Evolutionary conservation across 108 stramenopile species (phyloP).

Genomic region (Pseudonitzschia delicatissima): DNA sequence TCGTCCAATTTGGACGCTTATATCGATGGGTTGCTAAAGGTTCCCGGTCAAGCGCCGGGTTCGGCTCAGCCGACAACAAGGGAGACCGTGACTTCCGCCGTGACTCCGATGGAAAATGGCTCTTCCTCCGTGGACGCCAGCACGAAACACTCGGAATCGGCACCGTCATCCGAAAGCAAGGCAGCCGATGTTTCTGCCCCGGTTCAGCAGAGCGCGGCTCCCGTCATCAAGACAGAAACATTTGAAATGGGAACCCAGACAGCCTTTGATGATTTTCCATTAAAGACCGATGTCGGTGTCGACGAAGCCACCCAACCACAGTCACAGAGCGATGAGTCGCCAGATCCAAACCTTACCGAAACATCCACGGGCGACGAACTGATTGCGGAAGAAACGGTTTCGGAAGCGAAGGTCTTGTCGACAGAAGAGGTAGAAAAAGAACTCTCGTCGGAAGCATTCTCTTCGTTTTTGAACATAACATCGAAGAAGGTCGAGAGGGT

Average conservation of each 20-base stretch:
- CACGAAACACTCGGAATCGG: conserved; percentile 2
- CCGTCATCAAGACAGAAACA: conserved; percentile 45
- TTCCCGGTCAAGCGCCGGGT: conserved; percentile 19
- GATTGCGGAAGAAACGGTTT: conserved; percentile 10
- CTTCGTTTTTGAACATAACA: conserved; percentile 68
- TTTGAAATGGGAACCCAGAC: conserved; percentile 83
- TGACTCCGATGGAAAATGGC: background rate
- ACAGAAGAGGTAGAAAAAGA: conserved; percentile 60
- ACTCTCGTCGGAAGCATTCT: conserved; percentile 56
- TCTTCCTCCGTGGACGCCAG: background rate
- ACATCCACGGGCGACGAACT: conserved; percentile 2
- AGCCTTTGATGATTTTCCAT: conserved; percentile 71
- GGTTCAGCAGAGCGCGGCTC: background rate
- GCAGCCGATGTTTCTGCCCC: conserved; percentile 18
- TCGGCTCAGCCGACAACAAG: background rate
- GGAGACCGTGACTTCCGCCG: conserved; percentile 7
- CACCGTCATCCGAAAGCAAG: background rate
- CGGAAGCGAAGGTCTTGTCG: conserved; percentile 36
- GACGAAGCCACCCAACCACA: conserved; percentile 31
- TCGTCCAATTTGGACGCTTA: conserved; percentile 71
- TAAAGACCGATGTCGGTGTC: conserved; percentile 45
- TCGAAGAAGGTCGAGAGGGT: conserved; percentile 83
- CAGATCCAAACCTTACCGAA: conserved; percentile 10
- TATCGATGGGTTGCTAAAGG: conserved; percentile 71
- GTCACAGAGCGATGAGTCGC: conserved; percentile 15